These are phyloP conservation scores for Arabidopsis hybrid DNA, from an alignment of 441 rosid species.

Conservation along the genomic window DNA sequence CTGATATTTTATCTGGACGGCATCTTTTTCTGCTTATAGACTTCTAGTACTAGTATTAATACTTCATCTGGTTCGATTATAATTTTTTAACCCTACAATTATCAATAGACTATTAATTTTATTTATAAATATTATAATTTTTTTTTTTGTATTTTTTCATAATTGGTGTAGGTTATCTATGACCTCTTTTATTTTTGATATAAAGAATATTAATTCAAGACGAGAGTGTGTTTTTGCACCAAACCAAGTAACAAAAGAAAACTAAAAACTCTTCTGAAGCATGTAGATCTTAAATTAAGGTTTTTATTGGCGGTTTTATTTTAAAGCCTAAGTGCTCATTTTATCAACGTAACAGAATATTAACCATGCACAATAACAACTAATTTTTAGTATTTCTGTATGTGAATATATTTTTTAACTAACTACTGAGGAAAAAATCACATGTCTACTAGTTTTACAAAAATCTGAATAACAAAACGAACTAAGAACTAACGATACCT, in stretches of 20 bases:
- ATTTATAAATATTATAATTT: background rate
- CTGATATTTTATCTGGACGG: slow-evolving; percentile 37
- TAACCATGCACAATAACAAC: too few species aligned
- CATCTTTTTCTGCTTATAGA: slow-evolving; percentile 36
- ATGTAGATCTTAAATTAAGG: background rate
- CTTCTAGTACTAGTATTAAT: background rate
- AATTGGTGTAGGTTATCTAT: background rate
- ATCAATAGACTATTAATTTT: background rate
- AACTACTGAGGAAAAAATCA: too few species aligned
- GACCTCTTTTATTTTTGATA: background rate
- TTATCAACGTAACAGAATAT: background rate
- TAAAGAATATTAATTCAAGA: background rate
- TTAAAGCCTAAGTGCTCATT: too few species aligned
- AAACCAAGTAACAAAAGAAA: background rate
- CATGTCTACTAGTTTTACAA: too few species aligned
- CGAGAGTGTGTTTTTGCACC: background rate
- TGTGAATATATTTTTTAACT: too few species aligned
- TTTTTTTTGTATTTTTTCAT: background rate
- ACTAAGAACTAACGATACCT: too few species aligned
- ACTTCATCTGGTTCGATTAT: background rate
- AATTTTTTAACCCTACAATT: background rate
- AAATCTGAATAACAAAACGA: too few species aligned
- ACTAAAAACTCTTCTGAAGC: background rate
- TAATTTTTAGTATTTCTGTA: too few species aligned
- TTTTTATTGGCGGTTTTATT: background rate